Conservation (phyloP, 768 basidiomycete species). For the Amanita pseudoporphyria region DNA sequence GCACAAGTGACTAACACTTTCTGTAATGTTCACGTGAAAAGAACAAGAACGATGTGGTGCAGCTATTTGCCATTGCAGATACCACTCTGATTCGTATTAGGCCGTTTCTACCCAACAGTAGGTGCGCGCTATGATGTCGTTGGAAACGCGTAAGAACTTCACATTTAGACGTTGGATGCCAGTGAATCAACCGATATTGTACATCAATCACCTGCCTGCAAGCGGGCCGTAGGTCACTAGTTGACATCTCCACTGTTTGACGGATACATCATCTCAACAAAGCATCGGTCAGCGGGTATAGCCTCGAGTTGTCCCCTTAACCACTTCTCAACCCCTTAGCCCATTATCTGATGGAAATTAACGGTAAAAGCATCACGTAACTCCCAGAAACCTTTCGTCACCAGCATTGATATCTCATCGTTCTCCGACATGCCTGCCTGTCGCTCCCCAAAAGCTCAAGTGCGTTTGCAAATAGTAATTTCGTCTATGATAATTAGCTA, state of each 20-base stretch:
- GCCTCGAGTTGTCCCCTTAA: background rate
- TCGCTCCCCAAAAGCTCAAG: background rate
- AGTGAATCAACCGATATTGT: background rate
- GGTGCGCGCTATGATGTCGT: too few relatives aligned
- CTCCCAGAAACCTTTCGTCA: background rate
- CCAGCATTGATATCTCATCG: background rate
- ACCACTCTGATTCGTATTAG: too few relatives aligned
- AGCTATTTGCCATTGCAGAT: too few relatives aligned
- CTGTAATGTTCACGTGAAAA: too few relatives aligned
- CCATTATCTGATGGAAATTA: background rate
- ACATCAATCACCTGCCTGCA: background rate
- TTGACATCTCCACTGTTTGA: background rate
- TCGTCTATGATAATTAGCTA: background rate
- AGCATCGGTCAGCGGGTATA: background rate
- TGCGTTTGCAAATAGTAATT: background rate
- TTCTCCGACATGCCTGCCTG: background rate
- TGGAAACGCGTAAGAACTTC: too few relatives aligned
- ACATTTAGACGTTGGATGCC: too few relatives aligned
- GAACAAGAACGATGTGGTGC: too few relatives aligned
- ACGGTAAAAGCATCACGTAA: background rate
- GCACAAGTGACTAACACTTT: too few relatives aligned
- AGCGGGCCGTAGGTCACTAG: background rate
- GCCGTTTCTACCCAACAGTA: too few relatives aligned
- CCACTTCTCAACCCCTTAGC: background rate
- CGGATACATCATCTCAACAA: conserved; percentile 1